These are phyloP conservation scores for Grosmannia penicillata DNA, from an alignment of 2,329 filamentous ascomycete genomes.

Conservation along the genomic window DNA sequence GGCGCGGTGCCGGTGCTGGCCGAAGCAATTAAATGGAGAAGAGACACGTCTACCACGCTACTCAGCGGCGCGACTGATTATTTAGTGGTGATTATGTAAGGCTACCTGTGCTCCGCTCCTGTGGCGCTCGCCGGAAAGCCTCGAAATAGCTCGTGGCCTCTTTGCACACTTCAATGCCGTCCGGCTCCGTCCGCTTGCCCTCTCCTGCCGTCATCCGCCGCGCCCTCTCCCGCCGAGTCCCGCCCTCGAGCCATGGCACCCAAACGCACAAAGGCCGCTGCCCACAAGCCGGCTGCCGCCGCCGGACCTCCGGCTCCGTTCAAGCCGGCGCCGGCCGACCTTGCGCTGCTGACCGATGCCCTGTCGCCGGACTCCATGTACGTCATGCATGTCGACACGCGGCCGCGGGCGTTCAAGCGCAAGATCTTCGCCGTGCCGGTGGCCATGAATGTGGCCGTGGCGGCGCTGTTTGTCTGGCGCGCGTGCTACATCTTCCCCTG, in stretches of 20 bases:
- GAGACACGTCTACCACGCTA: too few relatives aligned
- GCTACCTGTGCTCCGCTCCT: too few relatives aligned
- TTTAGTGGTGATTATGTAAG: too few relatives aligned
- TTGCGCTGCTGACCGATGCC: conserved; percentile 50
- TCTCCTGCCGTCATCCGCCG: not conserved
- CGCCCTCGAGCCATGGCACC: conserved; percentile 7
- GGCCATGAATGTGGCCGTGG: conserved; percentile 57
- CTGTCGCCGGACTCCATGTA: conserved; percentile 62
- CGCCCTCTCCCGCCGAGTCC: not conserved
- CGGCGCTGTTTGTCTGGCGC: conserved; percentile 50
- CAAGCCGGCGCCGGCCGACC: conserved; percentile 43
- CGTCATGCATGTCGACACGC: conserved; percentile 67
- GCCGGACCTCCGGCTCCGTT: conserved; percentile 46
- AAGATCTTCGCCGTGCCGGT: conserved; percentile 73
- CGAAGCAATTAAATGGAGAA: too few relatives aligned
- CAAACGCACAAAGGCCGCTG: conserved; percentile 9
- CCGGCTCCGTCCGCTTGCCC: not conserved
- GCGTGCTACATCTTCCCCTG: conserved; percentile 53
- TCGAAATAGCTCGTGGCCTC: too few relatives aligned
- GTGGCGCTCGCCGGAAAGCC: too few relatives aligned
- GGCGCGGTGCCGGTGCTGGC: too few relatives aligned
- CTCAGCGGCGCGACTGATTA: too few relatives aligned
- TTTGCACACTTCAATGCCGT: too few relatives aligned
- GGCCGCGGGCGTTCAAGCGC: conserved; percentile 56
- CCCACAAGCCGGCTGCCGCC: not conserved